Evolutionary conservation across 2,329 filamentous ascomycete genomes (phyloP).

Genomic region (Neonectria magnoliae): DNA sequence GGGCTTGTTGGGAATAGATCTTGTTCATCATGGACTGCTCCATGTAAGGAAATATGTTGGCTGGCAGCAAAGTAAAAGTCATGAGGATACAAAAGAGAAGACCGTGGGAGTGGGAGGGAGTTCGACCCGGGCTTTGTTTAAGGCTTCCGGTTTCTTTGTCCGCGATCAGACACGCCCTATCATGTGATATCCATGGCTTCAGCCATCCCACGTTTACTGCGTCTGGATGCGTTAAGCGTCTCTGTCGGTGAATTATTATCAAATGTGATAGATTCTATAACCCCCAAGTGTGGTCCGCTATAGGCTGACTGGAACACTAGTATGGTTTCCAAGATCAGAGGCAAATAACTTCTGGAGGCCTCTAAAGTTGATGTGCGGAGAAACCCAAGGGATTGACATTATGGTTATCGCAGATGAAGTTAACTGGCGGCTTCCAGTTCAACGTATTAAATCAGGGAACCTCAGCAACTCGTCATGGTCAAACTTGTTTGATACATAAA

Average conservation of each 20-base stretch:
- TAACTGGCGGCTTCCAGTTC: too few species aligned
- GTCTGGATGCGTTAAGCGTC: not conserved
- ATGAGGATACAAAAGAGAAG: not conserved
- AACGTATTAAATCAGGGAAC: too few species aligned
- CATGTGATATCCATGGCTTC: not conserved
- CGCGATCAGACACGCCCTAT: not conserved
- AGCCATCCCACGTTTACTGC: not conserved
- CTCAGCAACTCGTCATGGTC: too few species aligned
- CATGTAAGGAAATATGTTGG: not conserved
- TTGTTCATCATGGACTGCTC: not conserved
- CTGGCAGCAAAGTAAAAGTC: not conserved
- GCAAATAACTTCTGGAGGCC: too few species aligned
- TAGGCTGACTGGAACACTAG: not conserved
- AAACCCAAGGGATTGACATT: too few species aligned
- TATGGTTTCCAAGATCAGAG: too few species aligned
- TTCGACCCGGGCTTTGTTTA: not conserved
- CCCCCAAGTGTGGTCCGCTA: not conserved
- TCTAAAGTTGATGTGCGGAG: too few species aligned
- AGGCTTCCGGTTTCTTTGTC: not conserved
- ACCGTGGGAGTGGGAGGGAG: not conserved
- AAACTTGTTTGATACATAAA: not conserved
- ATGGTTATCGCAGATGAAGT: too few species aligned
- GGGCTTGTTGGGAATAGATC: not conserved
- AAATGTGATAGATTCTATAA: not conserved
- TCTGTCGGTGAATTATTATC: not conserved